Conservation (phyloP, 306 rosid genomes). For the Mucuna pruriens region DNA sequence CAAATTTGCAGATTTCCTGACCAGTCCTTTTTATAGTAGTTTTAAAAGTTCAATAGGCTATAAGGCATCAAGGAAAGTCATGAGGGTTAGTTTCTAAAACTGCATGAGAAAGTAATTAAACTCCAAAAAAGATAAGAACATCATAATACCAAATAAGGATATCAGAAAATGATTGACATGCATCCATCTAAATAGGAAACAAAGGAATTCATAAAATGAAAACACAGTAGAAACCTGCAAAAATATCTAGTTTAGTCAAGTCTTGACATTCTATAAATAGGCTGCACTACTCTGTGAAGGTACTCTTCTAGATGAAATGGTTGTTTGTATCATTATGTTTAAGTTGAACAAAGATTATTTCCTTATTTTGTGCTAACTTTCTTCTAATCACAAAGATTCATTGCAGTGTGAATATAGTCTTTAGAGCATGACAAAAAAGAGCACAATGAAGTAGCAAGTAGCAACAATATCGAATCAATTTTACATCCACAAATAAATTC, state of each 20-base stretch:
- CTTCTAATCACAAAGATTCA: neutral
- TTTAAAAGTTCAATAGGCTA: neutral
- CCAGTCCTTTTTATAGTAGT: neutral
- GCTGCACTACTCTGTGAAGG: neutral
- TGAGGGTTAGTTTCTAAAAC: neutral
- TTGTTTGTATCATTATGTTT: neutral
- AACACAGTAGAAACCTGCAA: neutral
- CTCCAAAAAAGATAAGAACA: neutral
- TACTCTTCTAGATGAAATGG: neutral
- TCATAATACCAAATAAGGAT: slow-evolving; percentile 2
- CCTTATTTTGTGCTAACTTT: neutral
- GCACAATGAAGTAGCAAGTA: neutral
- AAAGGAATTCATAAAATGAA: neutral
- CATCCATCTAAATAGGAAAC: neutral
- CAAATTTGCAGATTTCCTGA: neutral
- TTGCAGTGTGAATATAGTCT: neutral
- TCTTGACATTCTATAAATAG: neutral
- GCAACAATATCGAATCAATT: neutral
- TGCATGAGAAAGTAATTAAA: neutral
- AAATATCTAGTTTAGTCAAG: slow-evolving; percentile 3
- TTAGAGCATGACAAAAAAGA: neutral
- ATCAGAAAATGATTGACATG: neutral
- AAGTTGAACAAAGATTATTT: neutral
- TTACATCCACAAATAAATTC: neutral
- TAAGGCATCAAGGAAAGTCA: slow-evolving; percentile 3